These are phyloP conservation scores for Sclerotinia minor DNA, from an alignment of 2,329 filamentous ascomycete species.

Conservation along the genomic window DNA sequence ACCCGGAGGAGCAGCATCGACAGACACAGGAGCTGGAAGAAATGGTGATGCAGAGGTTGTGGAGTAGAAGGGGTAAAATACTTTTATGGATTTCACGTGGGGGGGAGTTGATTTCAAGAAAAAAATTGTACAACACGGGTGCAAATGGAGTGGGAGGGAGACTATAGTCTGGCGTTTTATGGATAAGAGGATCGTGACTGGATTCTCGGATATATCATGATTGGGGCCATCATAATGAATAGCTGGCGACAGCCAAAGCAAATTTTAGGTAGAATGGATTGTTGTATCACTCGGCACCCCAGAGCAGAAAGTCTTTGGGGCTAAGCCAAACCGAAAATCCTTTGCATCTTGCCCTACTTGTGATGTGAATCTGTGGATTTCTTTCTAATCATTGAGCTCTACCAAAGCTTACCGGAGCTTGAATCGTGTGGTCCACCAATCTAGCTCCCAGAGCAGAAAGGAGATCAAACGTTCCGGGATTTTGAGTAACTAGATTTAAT, in stretches of 20 bases:
- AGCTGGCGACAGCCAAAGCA: constrained; percentile 10
- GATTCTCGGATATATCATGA: constrained; percentile 24
- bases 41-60: constrained; percentile 31
- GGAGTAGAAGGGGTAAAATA: constrained; percentile 31
- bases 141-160: constrained; percentile 16
- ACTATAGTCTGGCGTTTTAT: constrained; percentile 30
- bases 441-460: no score
- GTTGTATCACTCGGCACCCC: constrained; percentile 32
- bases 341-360: neutral
- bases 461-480: neutral
- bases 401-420: neutral
- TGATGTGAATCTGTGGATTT: neutral
- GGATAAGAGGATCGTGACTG: constrained; percentile 12
- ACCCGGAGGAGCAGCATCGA: constrained; percentile 30
- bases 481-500: neutral
- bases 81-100: neutral
- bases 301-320: constrained; percentile 36
- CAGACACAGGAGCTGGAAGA: constrained; percentile 26
- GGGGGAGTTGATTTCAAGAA: constrained; percentile 16
- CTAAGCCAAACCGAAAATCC: constrained; percentile 16
- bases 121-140: constrained; percentile 32
- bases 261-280: constrained; percentile 36
- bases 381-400: neutral
- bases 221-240: constrained; percentile 21
- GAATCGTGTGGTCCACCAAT: neutral